phyloP scores from a whole-genome alignment of 2,329 filamentous ascomycete species.

The Talaromyces sp. region DNA sequence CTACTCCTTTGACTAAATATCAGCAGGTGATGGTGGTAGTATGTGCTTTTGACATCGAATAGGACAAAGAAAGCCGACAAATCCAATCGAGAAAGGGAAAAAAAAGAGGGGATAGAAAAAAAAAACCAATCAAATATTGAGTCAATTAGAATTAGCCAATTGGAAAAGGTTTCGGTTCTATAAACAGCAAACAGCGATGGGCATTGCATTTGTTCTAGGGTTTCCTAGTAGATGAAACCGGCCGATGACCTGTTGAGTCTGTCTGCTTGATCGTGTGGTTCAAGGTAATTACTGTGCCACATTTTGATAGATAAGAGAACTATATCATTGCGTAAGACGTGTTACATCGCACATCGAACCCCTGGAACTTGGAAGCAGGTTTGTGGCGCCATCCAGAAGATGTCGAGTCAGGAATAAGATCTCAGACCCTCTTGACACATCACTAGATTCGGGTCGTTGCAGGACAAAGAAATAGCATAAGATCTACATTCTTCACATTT shows the following conservation, averaged over 20 bases:
- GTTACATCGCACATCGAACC: too few species aligned
- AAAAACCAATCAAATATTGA: not conserved
- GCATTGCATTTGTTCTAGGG: too few species aligned
- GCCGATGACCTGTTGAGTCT: not conserved
- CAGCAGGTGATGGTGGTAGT: not conserved
- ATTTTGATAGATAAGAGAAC: too few species aligned
- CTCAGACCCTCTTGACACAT: not conserved
- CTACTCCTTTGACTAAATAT: not conserved
- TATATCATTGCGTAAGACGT: too few species aligned
- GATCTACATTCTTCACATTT: not conserved
- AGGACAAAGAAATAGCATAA: not conserved
- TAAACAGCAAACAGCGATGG: not conserved
- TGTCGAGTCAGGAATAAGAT: not conserved
- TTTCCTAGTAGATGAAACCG: not conserved
- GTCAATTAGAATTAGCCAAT: not conserved
- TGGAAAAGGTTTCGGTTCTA: too few species aligned
- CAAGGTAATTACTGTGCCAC: too few species aligned
- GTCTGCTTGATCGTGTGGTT: too few species aligned
- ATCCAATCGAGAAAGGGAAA: too few species aligned
- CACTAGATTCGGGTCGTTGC: not conserved
- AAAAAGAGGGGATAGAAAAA: too few species aligned
- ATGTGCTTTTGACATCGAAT: not conserved
- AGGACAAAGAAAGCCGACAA: not conserved
- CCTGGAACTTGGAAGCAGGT: not conserved
- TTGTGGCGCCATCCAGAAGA: not conserved